Evolutionary conservation across 2,329 filamentous ascomycete species (phyloP).

Genomic region (Thelonectria olida): DNA sequence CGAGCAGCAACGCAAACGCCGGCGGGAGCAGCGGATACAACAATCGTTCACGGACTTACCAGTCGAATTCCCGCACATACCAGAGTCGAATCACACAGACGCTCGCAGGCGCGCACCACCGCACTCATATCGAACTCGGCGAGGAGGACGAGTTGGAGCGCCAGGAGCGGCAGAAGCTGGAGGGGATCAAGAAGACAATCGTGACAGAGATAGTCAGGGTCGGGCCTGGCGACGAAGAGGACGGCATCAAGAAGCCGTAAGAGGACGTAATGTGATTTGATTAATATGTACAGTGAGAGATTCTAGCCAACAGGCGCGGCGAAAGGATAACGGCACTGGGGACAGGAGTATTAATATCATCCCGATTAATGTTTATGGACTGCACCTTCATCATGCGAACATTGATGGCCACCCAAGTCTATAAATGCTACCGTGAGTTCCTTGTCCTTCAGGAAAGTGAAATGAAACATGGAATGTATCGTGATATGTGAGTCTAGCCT

Average conservation of each 20-base stretch:
- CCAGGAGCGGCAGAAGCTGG: slow-evolving; percentile 33
- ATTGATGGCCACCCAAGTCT: no score
- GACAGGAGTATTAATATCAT: no score
- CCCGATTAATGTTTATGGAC: no score
- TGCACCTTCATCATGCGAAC: no score
- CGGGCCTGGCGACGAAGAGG: slow-evolving; percentile 26
- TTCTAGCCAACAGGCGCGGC: no score
- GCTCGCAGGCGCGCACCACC: slow-evolving; percentile 21
- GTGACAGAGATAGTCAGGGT: slow-evolving; percentile 30
- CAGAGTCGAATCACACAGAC: slow-evolving; percentile 29
- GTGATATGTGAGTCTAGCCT: no score
- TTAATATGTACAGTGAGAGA: not conserved
- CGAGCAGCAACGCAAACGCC: not conserved
- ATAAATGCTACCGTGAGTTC: no score
- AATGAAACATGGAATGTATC: no score
- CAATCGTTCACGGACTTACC: slow-evolving; percentile 30
- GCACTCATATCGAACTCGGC: slow-evolving; percentile 37
- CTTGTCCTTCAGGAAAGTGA: no score
- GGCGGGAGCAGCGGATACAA: slow-evolving; percentile 26
- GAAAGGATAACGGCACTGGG: no score
- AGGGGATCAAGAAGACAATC: slow-evolving; percentile 36
- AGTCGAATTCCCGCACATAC: slow-evolving; percentile 22
- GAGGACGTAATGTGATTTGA: no score
- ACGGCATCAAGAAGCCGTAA: no score
- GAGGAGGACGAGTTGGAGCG: slow-evolving; percentile 39